phyloP scores from a whole-genome alignment of 306 rosid species.

The Spatholobus suberectus region DNA sequence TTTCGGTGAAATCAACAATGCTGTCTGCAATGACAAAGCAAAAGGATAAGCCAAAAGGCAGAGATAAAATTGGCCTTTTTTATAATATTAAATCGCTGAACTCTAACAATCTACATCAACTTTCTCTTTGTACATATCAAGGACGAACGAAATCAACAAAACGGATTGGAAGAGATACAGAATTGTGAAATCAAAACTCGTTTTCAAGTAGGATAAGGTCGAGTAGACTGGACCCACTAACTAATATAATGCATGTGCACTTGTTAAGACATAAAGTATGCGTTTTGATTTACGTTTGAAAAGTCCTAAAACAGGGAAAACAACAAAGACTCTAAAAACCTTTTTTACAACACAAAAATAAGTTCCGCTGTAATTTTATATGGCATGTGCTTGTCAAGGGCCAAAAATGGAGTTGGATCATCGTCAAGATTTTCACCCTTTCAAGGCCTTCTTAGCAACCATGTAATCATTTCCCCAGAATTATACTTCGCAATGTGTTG shows the following conservation, averaged over 20 bases:
- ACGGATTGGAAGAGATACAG: not conserved
- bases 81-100: not conserved
- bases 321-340: too few relatives aligned
- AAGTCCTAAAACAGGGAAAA: too few relatives aligned
- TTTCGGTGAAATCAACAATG: not conserved
- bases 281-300: not conserved
- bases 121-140: not conserved
- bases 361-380: too few relatives aligned
- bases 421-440: too few relatives aligned
- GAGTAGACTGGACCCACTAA: not conserved
- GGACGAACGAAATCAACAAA: not conserved
- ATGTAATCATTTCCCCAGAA: too few relatives aligned
- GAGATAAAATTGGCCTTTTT: too few relatives aligned
- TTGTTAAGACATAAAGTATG: not conserved
- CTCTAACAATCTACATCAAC: not conserved
- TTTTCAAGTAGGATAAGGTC: conserved; percentile 5
- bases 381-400: too few relatives aligned
- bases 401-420: too few relatives aligned
- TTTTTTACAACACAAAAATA: too few relatives aligned
- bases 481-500: too few relatives aligned
- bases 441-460: too few relatives aligned
- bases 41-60: too few relatives aligned
- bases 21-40: not conserved
- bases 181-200: not conserved
- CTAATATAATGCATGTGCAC: not conserved